phyloP scores from a whole-genome alignment of 2,329 filamentous ascomycete genomes.

The Alternaria angustiovoidea region DNA sequence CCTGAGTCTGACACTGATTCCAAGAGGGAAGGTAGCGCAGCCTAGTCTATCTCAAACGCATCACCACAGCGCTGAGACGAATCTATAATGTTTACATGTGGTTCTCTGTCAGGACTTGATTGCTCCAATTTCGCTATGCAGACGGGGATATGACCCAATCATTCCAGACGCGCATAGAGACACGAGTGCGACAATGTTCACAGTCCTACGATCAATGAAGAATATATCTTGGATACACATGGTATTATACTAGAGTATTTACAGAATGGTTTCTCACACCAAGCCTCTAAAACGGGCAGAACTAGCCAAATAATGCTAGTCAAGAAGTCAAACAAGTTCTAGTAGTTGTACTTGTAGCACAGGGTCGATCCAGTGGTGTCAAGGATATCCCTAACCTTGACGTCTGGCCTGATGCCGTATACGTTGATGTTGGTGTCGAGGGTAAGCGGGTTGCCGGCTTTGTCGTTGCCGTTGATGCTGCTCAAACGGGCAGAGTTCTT shows the following conservation, averaged over 20 bases:
- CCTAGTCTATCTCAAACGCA: neutral
- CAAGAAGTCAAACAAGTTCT: slow-evolving; percentile 10
- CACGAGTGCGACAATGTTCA: neutral
- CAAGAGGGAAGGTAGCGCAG: neutral
- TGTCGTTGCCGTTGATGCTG: slow-evolving; percentile 53
- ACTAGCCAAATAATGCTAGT: neutral
- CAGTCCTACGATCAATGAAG: neutral
- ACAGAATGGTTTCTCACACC: slow-evolving; percentile 7
- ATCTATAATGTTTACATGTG: neutral
- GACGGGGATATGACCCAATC: neutral
- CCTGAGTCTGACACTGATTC: neutral
- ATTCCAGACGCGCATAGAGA: neutral
- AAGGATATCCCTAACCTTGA: slow-evolving; percentile 41
- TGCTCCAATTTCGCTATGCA: neutral
- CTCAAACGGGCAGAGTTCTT: slow-evolving; percentile 29
- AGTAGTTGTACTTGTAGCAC: slow-evolving; percentile 51
- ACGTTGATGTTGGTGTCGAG: slow-evolving; percentile 40
- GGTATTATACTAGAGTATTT: slow-evolving; percentile 12
- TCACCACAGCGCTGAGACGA: neutral
- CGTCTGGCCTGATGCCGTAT: slow-evolving; percentile 36
- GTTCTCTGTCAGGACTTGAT: neutral
- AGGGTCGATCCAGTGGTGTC: slow-evolving; percentile 35
- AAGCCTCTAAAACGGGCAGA: slow-evolving; percentile 4
- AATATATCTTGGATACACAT: slow-evolving; percentile 2
- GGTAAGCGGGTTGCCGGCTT: slow-evolving; percentile 29